Percentiles rank a stretch among this genome's conserved stretches.
Conservation (phyloP, 169 alveolate species). For the Plasmodium berghei region DNA sequence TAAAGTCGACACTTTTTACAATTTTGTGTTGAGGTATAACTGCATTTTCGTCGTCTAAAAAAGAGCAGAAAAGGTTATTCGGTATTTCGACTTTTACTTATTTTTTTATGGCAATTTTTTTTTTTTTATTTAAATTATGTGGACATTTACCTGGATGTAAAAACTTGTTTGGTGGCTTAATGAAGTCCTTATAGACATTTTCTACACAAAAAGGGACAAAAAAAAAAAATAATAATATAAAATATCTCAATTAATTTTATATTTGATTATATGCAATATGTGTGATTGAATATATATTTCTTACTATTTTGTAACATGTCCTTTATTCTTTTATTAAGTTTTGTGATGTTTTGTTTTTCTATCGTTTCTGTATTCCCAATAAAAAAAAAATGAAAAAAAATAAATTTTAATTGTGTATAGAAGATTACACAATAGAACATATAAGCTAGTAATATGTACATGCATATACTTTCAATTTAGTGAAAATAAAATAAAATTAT, state of each 20-base stretch:
- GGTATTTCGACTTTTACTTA: not conserved
- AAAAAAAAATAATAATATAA: not conserved
- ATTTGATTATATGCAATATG: not conserved
- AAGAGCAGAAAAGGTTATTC: not conserved
- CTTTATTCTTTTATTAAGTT: slow-evolving; percentile 39
- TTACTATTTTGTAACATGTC: slow-evolving; percentile 36
- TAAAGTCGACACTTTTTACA: slow-evolving; percentile 75
- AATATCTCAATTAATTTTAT: not conserved
- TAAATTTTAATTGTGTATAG: slow-evolving; percentile 61
- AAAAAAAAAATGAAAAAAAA: not conserved
- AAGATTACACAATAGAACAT: not conserved
- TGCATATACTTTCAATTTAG: no score
- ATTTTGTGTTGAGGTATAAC: slow-evolving; percentile 80
- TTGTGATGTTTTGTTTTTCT: slow-evolving; percentile 44
- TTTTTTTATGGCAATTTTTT: not conserved
- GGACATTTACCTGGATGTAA: slow-evolving; percentile 82
- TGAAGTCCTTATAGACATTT: slow-evolving; percentile 75
- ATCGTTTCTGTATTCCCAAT: slow-evolving; percentile 22
- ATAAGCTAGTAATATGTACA: no score
- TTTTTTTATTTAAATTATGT: not conserved
- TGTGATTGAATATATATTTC: not conserved
- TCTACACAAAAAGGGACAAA: slow-evolving; percentile 7
- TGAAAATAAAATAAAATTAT: no score
- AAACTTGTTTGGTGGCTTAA: slow-evolving; percentile 80
- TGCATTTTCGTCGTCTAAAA: slow-evolving; percentile 53